phyloP scores from a whole-genome alignment of 176 grass and related monocot genomes.

The Bromus sterilis region DNA sequence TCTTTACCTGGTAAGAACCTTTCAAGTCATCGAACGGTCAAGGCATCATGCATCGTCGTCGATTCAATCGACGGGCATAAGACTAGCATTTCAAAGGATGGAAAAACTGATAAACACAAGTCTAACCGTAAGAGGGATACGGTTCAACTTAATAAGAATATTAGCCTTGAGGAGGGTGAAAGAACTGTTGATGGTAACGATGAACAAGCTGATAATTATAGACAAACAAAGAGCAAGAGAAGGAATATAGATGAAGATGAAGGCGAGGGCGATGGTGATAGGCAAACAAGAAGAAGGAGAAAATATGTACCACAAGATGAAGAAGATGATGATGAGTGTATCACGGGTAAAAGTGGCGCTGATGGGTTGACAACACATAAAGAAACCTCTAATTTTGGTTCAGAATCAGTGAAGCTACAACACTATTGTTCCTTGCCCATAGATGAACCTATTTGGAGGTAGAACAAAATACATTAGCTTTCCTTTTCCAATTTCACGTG shows the following conservation, averaged over 20 bases:
- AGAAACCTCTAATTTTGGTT: background rate
- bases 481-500: background rate
- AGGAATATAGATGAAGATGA: too few relatives aligned
- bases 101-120: too few relatives aligned
- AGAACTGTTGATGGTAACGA: background rate
- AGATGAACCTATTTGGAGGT: constrained; percentile 30
- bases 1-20: background rate
- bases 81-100: too few relatives aligned
- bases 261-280: too few relatives aligned
- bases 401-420: background rate
- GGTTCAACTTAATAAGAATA: background rate
- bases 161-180: background rate
- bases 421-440: background rate
- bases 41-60: too few relatives aligned
- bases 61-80: too few relatives aligned
- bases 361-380: background rate
- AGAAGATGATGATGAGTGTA: background rate
- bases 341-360: background rate
- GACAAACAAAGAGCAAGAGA: background rate
- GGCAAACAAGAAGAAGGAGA: too few relatives aligned
- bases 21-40: background rate
- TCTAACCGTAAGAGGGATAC: too few relatives aligned
- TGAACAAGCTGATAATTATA: background rate
- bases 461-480: background rate
- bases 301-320: background rate